Evolutionary conservation across 768 basidiomycete genomes (phyloP).

Genomic region (Boletus rubroflammeus): DNA sequence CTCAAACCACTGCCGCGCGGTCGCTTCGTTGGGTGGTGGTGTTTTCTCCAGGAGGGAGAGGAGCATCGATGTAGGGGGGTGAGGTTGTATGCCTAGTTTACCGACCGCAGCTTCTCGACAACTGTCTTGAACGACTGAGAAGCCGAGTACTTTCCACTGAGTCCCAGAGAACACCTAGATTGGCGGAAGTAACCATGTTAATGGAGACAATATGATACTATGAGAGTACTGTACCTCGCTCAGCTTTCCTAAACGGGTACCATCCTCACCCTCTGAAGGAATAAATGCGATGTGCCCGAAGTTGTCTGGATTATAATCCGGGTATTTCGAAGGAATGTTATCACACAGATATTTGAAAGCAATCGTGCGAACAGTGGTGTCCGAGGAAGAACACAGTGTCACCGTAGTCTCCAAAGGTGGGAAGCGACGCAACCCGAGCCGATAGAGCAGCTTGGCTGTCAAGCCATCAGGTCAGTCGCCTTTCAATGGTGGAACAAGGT

Average conservation of each 20-base stretch:
- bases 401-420: slow-evolving; percentile 69
- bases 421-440: slow-evolving; percentile 61
- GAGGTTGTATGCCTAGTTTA: slow-evolving; percentile 66
- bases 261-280: slow-evolving; percentile 59
- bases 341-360: slow-evolving; percentile 84
- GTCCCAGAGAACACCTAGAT: slow-evolving; percentile 64
- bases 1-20: slow-evolving; percentile 66
- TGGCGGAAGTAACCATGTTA: background rate
- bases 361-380: slow-evolving; percentile 45
- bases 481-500: background rate
- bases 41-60: slow-evolving; percentile 54
- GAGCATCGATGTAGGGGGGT: slow-evolving; percentile 63
- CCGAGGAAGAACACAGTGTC: slow-evolving; percentile 58
- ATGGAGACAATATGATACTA: background rate
- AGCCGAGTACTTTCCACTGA: slow-evolving; percentile 74
- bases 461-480: background rate
- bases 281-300: slow-evolving; percentile 70
- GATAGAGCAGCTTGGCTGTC: slow-evolving; percentile 75
- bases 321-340: slow-evolving; percentile 60
- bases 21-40: slow-evolving; percentile 51
- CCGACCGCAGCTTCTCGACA: slow-evolving; percentile 48
- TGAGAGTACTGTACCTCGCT: slow-evolving; percentile 46
- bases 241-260: slow-evolving; percentile 55
- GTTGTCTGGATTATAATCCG: slow-evolving; percentile 50
- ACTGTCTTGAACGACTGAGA: slow-evolving; percentile 57